These are phyloP conservation scores for Chalaropsis ovoidea DNA, from an alignment of 2,329 filamentous ascomycete species.

Conservation along the genomic window DNA sequence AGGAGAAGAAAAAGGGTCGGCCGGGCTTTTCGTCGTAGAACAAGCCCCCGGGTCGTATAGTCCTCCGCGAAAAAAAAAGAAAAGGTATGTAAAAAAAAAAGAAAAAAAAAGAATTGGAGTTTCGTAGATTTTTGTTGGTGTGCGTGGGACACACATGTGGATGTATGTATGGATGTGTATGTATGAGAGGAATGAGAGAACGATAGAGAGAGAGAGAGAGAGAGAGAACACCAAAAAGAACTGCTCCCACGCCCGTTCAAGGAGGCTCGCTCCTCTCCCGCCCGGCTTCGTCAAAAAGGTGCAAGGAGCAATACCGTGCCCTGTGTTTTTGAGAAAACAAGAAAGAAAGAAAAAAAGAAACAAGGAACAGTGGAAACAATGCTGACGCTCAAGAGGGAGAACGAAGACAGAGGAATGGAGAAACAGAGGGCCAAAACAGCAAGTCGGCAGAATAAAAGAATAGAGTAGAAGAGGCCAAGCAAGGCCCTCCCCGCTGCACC, in stretches of 20 bases:
- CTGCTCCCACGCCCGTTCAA: background rate
- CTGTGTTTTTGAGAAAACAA: conserved; percentile 6
- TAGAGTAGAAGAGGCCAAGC: background rate
- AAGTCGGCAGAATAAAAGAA: conserved; percentile 4
- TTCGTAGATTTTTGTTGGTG: conserved; percentile 13
- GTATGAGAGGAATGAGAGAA: background rate
- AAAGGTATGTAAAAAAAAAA: conserved; percentile 8
- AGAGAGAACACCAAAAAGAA: background rate
- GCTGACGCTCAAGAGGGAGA: conserved; percentile 2
- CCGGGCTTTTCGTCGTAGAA: background rate
- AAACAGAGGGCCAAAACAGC: conserved; percentile 1
- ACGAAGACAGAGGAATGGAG: background rate
- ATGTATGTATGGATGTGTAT: background rate
- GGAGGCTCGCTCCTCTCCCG: background rate
- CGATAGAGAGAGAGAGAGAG: background rate
- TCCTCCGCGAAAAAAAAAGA: background rate
- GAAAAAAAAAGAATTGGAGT: conserved; percentile 5
- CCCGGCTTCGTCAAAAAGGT: conserved; percentile 10
- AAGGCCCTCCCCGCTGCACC: background rate
- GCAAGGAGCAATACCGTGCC: conserved; percentile 25
- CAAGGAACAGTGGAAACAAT: background rate
- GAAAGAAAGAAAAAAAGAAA: conserved; percentile 11
- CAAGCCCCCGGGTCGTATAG: background rate
- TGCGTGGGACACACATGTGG: background rate
- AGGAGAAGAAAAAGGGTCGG: background rate